These are phyloP conservation scores for Fusarium palustre DNA, from an alignment of 2,329 filamentous ascomycete species.

Conservation along the genomic window DNA sequence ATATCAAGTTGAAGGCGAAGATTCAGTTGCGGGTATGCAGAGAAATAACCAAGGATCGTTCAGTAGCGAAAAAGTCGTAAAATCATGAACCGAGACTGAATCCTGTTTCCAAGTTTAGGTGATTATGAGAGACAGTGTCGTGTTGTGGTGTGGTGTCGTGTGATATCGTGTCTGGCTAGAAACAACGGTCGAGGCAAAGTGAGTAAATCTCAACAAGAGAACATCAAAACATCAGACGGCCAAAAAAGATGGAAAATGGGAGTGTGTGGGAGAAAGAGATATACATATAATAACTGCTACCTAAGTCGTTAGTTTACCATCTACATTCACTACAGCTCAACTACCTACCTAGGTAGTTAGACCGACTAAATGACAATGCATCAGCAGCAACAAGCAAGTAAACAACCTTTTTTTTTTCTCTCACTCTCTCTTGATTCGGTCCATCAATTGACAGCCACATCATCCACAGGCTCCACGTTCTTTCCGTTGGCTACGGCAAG, in stretches of 20 bases:
- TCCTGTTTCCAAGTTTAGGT: conserved; percentile 12
- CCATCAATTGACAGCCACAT: conserved; percentile 49
- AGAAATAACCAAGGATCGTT: conserved; percentile 34
- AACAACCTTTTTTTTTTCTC: conserved; percentile 22
- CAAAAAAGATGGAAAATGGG: neutral
- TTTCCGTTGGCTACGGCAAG: conserved; percentile 39
- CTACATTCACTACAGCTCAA: neutral
- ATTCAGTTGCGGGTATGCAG: conserved; percentile 28
- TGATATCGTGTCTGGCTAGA: conserved; percentile 13
- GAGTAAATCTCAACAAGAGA: conserved; percentile 23
- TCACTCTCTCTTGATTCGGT: conserved; percentile 26
- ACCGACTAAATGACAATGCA: conserved; percentile 30
- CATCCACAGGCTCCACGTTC: conserved; percentile 39
- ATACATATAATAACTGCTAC: conserved; percentile 18
- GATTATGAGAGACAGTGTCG: conserved; percentile 7
- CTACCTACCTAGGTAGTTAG: conserved; percentile 9
- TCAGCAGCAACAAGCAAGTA: conserved; percentile 26
- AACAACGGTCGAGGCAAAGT: conserved; percentile 19
- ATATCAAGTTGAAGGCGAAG: conserved; percentile 23
- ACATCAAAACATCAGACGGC: conserved; percentile 14
- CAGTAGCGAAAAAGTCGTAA: conserved; percentile 29
- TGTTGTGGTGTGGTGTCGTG: neutral
- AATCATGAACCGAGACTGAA: conserved; percentile 23
- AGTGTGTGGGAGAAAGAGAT: conserved; percentile 23
- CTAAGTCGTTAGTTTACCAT: neutral